Percentiles rank a stretch among this genome's conserved stretches.
Conservation (phyloP, 2,329 filamentous ascomycete species). For the Pseudopyrenochaeta lycopersici region DNA sequence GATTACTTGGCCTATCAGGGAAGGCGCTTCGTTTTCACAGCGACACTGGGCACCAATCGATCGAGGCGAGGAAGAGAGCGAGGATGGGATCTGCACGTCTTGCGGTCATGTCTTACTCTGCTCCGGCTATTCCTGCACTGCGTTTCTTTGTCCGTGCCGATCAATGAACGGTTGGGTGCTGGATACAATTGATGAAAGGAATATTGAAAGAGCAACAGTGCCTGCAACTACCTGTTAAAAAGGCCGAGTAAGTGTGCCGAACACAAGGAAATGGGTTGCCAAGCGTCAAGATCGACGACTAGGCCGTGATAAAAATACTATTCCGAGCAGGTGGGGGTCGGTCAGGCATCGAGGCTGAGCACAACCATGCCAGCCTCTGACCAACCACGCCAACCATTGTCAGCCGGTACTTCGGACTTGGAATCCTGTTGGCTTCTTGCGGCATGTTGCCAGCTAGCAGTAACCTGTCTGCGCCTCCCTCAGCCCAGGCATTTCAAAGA, state of each 20-base stretch:
- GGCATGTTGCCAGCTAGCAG: constrained; percentile 23
- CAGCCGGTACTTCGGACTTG: constrained; percentile 30
- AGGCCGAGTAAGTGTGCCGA: background rate
- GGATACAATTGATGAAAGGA: background rate
- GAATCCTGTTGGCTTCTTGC: constrained; percentile 25
- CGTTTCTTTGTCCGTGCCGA: background rate
- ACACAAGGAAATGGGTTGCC: constrained; percentile 1
- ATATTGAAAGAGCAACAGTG: background rate
- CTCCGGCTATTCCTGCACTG: background rate
- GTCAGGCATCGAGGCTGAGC: constrained; percentile 32
- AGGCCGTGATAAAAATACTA: constrained; percentile 24
- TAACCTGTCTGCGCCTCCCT: constrained; percentile 28
- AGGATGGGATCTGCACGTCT: constrained; percentile 6
- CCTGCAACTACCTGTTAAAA: background rate
- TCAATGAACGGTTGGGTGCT: background rate
- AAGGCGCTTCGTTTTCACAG: too few relatives aligned
- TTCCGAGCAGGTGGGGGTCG: constrained; percentile 23
- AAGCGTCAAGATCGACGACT: constrained; percentile 7
- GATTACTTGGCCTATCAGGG: too few relatives aligned
- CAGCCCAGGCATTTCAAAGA: constrained; percentile 22
- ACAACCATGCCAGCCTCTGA: constrained; percentile 18
- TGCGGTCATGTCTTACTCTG: background rate
- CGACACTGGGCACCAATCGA: background rate
- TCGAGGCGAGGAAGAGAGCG: background rate
- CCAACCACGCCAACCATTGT: constrained; percentile 24